Evolutionary conservation across 208 protist species (phyloP).

Genomic region (Wallacemonas collosoma): DNA sequence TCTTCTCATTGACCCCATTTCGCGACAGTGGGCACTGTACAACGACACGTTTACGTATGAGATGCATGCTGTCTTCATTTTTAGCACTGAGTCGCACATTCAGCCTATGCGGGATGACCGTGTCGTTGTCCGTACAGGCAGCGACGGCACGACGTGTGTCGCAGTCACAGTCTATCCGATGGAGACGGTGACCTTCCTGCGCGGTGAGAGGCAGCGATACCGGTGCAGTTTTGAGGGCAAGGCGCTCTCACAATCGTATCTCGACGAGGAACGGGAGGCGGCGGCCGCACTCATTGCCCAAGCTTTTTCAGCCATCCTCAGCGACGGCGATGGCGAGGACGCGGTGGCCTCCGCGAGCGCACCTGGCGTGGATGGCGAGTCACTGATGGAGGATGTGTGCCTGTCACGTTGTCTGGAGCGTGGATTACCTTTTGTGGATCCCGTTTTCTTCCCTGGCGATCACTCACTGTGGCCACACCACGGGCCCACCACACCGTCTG

Average conservation of each 20-base stretch:
- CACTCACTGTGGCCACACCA: slow-evolving; percentile 8
- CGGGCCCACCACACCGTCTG: background rate
- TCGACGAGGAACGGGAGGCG: slow-evolving; percentile 22
- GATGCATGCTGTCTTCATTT: slow-evolving; percentile 57
- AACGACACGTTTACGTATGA: slow-evolving; percentile 71
- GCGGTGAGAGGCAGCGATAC: slow-evolving; percentile 32
- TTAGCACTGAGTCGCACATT: slow-evolving; percentile 20
- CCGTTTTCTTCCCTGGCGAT: slow-evolving; percentile 33
- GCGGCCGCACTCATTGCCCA: slow-evolving; percentile 16
- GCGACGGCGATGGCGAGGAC: background rate
- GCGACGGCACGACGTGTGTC: slow-evolving; percentile 31
- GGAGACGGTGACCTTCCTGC: slow-evolving; percentile 59
- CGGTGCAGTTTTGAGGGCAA: slow-evolving; percentile 33
- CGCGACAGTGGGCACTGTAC: slow-evolving; percentile 59
- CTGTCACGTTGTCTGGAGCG: slow-evolving; percentile 30
- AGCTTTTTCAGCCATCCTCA: background rate
- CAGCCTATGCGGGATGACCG: slow-evolving; percentile 15
- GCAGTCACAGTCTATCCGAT: slow-evolving; percentile 56
- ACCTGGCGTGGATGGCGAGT: background rate
- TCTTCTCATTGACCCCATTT: slow-evolving; percentile 30
- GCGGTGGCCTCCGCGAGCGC: background rate
- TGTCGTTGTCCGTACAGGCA: slow-evolving; percentile 27
- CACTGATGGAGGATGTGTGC: slow-evolving; percentile 25
- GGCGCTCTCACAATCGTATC: slow-evolving; percentile 45
- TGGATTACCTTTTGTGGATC: slow-evolving; percentile 43